These are phyloP conservation scores for Russula virescens DNA, from an alignment of 768 basidiomycete genomes.

Conservation along the genomic window DNA sequence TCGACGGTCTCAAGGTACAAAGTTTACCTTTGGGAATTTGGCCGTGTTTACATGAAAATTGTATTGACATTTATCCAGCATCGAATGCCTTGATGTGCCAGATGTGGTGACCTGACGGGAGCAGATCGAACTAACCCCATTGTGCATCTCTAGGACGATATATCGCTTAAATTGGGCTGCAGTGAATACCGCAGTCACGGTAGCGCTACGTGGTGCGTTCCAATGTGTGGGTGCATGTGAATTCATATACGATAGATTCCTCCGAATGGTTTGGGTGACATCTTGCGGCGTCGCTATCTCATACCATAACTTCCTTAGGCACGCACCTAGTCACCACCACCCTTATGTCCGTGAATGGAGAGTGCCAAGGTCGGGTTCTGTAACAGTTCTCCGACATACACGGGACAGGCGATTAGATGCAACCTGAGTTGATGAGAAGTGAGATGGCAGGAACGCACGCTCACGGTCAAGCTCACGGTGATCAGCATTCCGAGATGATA, in stretches of 20 bases:
- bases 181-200: too few species aligned
- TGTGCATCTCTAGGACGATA: too few species aligned
- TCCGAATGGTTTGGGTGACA: too few species aligned
- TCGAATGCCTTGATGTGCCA: too few species aligned
- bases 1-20: neutral
- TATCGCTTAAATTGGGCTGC: too few species aligned
- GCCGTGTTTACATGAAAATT: neutral
- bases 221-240: too few species aligned
- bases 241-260: too few species aligned
- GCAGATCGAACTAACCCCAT: too few species aligned
- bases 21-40: neutral
- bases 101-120: too few species aligned
- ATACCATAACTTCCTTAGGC: neutral
- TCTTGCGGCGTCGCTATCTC: neutral
- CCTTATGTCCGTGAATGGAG: neutral
- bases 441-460: neutral
- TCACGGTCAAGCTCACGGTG: too few species aligned
- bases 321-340: neutral
- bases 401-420: neutral
- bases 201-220: too few species aligned
- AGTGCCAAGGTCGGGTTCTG: neutral
- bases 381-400: slow-evolving; percentile 4
- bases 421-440: neutral
- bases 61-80: too few species aligned
- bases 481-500: neutral